These are phyloP conservation scores for Lyophyllum atratum DNA, from an alignment of 768 basidiomycete genomes.

Conservation along the genomic window DNA sequence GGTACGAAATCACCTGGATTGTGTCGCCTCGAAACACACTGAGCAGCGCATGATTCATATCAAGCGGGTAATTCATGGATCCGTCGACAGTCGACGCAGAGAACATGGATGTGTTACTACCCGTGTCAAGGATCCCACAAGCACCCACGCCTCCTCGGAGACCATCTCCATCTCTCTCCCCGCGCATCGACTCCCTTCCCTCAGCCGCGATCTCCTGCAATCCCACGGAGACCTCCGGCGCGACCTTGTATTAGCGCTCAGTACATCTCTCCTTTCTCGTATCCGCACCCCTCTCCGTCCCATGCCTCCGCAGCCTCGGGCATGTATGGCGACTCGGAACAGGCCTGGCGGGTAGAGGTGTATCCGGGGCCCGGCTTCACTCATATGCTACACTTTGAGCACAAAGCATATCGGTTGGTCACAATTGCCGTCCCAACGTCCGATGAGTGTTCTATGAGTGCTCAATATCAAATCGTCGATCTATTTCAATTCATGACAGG, in stretches of 20 bases:
- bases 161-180: slow-evolving; percentile 52
- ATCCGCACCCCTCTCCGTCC: slow-evolving; percentile 84
- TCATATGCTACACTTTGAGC: slow-evolving; percentile 73
- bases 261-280: slow-evolving; percentile 83
- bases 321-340: slow-evolving; percentile 83
- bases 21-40: background rate
- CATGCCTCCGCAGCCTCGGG: slow-evolving; percentile 68
- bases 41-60: background rate
- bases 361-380: slow-evolving; percentile 88
- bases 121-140: slow-evolving; percentile 43
- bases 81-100: slow-evolving; percentile 54
- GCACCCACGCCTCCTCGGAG: slow-evolving; percentile 54
- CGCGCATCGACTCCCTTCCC: slow-evolving; percentile 57
- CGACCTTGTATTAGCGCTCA: too few relatives aligned
- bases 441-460: slow-evolving; percentile 56
- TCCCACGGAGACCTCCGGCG: slow-evolving; percentile 56
- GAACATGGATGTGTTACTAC: slow-evolving; percentile 42
- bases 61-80: slow-evolving; percentile 17
- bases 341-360: slow-evolving; percentile 89
- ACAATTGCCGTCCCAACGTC: slow-evolving; percentile 70
- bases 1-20: background rate
- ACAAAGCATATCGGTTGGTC: slow-evolving; percentile 96
- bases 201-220: slow-evolving; percentile 51
- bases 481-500: slow-evolving; percentile 35
- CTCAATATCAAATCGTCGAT: slow-evolving; percentile 64